Percentiles rank a stretch among this genome's conserved stretches.
Conservation (phyloP, 202 grass and related monocot species). For the Dendrocalamus latiflorus region DNA sequence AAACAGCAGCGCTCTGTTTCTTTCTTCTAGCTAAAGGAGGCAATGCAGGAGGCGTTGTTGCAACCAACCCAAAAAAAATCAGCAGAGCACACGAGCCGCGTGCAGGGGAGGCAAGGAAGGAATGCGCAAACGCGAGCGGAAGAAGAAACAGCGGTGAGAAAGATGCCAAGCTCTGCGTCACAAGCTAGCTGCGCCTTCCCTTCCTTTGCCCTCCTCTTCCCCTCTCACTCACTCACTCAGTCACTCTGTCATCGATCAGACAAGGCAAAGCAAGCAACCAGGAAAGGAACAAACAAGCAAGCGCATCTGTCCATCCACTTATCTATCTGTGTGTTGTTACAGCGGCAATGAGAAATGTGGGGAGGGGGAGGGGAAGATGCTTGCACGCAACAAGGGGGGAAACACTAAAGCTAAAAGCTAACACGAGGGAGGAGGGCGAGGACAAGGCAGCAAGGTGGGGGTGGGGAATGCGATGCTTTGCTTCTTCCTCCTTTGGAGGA, state of each 20-base stretch:
- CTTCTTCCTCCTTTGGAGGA: slow-evolving; percentile 57
- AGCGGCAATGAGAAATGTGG: slow-evolving; percentile 22
- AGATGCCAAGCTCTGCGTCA: slow-evolving; percentile 25
- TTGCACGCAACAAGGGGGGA: slow-evolving; percentile 45
- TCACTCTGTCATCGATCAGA: background rate
- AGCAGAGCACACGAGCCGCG: slow-evolving; percentile 8
- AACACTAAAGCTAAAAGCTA: slow-evolving; percentile 16
- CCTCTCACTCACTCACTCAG: too few species aligned
- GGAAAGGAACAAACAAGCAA: slow-evolving; percentile 13
- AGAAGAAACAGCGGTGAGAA: slow-evolving; percentile 6
- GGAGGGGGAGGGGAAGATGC: slow-evolving; percentile 34
- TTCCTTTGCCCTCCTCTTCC: background rate
- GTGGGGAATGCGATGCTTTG: slow-evolving; percentile 69
- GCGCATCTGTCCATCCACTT: background rate
- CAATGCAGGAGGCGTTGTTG: background rate
- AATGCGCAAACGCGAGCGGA: background rate
- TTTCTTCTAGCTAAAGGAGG: slow-evolving; percentile 6
- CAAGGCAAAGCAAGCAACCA: background rate
- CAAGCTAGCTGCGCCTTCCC: background rate
- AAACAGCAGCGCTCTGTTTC: background rate
- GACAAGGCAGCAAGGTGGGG: background rate
- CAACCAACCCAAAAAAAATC: background rate
- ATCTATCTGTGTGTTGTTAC: background rate
- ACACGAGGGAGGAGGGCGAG: background rate
- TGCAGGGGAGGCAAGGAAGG: slow-evolving; percentile 13